A percentile compares a stretch with the other conserved stretches of the same genome.
phyloP scores from a whole-genome alignment of 371 early-diverging fungal genomes.

The Mucor lusitanicus region DNA sequence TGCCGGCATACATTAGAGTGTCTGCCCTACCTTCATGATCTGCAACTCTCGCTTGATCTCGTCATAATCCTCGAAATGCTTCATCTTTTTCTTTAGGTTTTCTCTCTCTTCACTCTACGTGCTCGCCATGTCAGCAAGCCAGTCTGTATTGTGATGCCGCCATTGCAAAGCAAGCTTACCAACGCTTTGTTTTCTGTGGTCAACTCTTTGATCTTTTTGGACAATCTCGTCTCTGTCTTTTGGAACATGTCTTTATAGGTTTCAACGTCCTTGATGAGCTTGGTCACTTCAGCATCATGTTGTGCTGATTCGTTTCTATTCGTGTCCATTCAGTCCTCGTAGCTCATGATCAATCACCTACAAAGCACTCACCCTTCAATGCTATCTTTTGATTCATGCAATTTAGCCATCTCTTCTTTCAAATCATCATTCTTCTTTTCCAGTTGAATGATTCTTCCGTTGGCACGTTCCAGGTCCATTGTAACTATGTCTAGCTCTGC shows the following conservation, averaged over 20 bases:
- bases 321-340: neutral
- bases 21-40: constrained; percentile 74
- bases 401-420: constrained; percentile 44
- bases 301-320: constrained; percentile 7
- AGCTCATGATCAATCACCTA: too few relatives aligned
- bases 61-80: constrained; percentile 74
- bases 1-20: neutral
- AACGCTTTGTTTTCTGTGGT: constrained; percentile 44
- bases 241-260: constrained; percentile 48
- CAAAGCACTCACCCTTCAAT: constrained; percentile 16
- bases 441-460: constrained; percentile 68
- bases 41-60: constrained; percentile 85
- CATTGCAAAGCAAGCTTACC: constrained; percentile 16
- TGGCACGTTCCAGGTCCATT: constrained; percentile 83
- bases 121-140: neutral
- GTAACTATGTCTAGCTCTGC: constrained; percentile 88
- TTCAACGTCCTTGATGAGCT: constrained; percentile 59
- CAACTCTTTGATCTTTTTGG: constrained; percentile 56
- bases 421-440: constrained; percentile 68
- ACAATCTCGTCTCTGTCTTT: constrained; percentile 44
- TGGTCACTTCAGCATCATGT: constrained; percentile 49
- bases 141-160: neutral
- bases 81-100: constrained; percentile 50
- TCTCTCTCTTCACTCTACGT: constrained; percentile 55
- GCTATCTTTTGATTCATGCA: constrained; percentile 25